Percentiles rank a stretch among this genome's conserved stretches.
These are phyloP conservation scores for Amanita pallidorosea DNA, from an alignment of 768 basidiomycete genomes.

Conservation along the genomic window DNA sequence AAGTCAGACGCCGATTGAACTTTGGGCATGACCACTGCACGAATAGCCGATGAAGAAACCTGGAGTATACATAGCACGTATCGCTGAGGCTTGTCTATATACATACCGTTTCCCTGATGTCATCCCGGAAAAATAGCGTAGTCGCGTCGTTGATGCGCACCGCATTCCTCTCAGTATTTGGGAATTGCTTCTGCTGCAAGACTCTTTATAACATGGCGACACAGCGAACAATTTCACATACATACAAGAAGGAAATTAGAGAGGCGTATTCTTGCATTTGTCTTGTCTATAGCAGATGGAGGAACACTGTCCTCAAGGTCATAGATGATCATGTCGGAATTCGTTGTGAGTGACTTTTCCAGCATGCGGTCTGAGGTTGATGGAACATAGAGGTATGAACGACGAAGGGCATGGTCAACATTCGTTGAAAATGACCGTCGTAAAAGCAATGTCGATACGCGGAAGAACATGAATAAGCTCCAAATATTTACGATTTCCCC, in stretches of 20 bases:
- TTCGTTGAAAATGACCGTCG: background rate
- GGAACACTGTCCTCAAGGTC: constrained; percentile 86
- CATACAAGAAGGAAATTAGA: constrained; percentile 26
- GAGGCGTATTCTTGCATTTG: constrained; percentile 44
- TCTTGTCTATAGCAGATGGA: constrained; percentile 51
- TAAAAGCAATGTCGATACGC: background rate
- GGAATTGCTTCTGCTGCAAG: constrained; percentile 22
- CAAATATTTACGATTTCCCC: too few relatives aligned
- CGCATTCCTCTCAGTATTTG: constrained; percentile 42
- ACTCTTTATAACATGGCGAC: background rate
- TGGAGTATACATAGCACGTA: constrained; percentile 6
- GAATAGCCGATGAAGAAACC: constrained; percentile 29
- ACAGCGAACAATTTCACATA: background rate
- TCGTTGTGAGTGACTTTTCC: constrained; percentile 53
- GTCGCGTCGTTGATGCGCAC: constrained; percentile 61
- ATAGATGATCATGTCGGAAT: constrained; percentile 72
- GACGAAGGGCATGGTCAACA: constrained; percentile 16
- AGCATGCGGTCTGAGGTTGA: constrained; percentile 75
- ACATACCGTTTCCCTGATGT: constrained; percentile 49
- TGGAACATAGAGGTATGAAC: constrained; percentile 75
- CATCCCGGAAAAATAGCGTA: constrained; percentile 56
- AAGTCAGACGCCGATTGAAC: constrained; percentile 63
- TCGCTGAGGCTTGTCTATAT: background rate
- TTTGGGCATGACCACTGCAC: constrained; percentile 78
- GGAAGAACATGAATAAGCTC: too few relatives aligned